phyloP scores from a whole-genome alignment of 192 early-diverging fungal species.

The Coemansia sp. region DNA sequence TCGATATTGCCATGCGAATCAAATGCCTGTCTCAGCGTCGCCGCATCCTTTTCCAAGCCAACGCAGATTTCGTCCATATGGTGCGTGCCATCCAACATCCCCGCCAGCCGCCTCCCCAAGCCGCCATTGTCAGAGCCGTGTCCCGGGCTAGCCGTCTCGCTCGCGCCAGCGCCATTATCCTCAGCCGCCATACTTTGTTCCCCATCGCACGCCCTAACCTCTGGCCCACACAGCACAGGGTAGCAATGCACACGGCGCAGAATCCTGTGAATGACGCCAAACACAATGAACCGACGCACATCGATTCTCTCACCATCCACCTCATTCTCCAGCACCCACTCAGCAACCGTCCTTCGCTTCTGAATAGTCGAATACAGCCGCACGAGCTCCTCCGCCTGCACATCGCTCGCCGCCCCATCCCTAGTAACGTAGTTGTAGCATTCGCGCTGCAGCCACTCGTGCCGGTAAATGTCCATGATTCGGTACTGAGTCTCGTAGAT shows the following conservation, averaged over 20 bases:
- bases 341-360: conserved; percentile 71
- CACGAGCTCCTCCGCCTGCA: conserved; percentile 69
- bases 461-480: conserved; percentile 55
- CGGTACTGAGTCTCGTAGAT: conserved; percentile 62
- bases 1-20: conserved; percentile 29
- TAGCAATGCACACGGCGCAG: conserved; percentile 90
- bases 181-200: neutral
- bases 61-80: conserved; percentile 51
- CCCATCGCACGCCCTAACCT: neutral
- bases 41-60: conserved; percentile 15
- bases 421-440: conserved; percentile 73
- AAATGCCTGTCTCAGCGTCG: conserved; percentile 17
- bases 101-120: neutral
- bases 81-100: conserved; percentile 45
- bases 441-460: conserved; percentile 68
- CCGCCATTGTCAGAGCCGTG: conserved; percentile 1
- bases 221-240: conserved; percentile 54
- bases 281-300: conserved; percentile 84
- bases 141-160: neutral
- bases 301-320: conserved; percentile 70
- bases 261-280: conserved; percentile 83
- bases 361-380: conserved; percentile 78
- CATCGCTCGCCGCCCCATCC: conserved; percentile 37
- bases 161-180: neutral
- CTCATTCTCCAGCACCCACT: conserved; percentile 82